These are phyloP conservation scores for Boletus huronensis DNA, from an alignment of 768 basidiomycete species.

Conservation along the genomic window DNA sequence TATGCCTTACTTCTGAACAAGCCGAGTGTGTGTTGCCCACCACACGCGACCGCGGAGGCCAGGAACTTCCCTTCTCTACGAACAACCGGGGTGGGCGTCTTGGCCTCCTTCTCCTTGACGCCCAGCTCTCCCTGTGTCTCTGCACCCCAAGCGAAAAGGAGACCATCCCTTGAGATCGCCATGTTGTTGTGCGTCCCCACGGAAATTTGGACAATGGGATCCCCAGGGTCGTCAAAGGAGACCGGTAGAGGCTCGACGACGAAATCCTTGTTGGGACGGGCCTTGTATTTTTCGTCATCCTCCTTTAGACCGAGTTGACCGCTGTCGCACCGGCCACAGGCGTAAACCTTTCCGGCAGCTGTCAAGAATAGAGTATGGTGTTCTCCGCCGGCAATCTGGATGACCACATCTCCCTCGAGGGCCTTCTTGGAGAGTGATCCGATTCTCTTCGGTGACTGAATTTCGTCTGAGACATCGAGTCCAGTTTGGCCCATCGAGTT, in stretches of 20 bases:
- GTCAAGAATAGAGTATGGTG: constrained; percentile 92
- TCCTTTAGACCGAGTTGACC: constrained; percentile 76
- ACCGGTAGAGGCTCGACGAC: constrained; percentile 64
- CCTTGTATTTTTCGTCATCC: constrained; percentile 64
- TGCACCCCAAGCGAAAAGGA: constrained; percentile 74
- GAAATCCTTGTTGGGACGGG: constrained; percentile 53
- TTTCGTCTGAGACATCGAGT: constrained; percentile 48
- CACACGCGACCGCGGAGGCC: constrained; percentile 54
- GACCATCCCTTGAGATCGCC: constrained; percentile 63
- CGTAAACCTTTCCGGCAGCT: constrained; percentile 77
- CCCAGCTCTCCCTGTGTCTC: constrained; percentile 78
- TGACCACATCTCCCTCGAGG: constrained; percentile 57
- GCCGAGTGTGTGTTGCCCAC: constrained; percentile 76
- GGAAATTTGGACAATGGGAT: constrained; percentile 63
- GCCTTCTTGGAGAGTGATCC: constrained; percentile 56
- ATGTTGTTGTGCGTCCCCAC: constrained; percentile 72
- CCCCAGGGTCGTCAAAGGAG: constrained; percentile 58
- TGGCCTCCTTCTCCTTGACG: constrained; percentile 55
- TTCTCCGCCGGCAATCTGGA: constrained; percentile 78
- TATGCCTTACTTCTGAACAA: constrained; percentile 61
- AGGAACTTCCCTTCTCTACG: constrained; percentile 66
- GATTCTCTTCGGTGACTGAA: constrained; percentile 65
- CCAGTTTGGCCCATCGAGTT: constrained; percentile 87
- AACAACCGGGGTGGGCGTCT: constrained; percentile 64
- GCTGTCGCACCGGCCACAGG: constrained; percentile 80